Conservation (phyloP, 148 eudicot species). For the Amaranthus cruentus region DNA sequence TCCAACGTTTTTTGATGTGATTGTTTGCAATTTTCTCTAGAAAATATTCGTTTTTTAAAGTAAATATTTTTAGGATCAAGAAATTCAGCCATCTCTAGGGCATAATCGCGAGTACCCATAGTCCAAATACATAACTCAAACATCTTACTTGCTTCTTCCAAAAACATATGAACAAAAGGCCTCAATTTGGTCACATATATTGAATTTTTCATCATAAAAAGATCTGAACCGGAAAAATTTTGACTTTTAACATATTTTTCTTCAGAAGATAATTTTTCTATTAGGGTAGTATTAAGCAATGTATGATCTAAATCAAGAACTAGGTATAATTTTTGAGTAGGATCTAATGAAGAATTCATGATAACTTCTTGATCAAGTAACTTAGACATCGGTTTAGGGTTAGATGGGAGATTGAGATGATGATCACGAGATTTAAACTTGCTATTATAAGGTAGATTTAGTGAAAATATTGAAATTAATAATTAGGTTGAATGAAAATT, state of each 20-base stretch:
- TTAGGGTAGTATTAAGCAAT: conserved; percentile 65
- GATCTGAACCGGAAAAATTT: conserved; percentile 45
- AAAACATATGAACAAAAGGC: conserved; percentile 68
- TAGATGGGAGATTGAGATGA: too few species aligned
- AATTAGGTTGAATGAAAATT: too few species aligned
- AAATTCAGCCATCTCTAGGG: conserved; percentile 66
- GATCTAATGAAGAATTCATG: too few species aligned
- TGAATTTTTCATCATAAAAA: conserved; percentile 48
- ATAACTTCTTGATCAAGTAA: too few species aligned
- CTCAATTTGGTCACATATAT: conserved; percentile 78
- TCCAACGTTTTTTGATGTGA: conserved; percentile 73
- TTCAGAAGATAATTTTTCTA: conserved; percentile 44
- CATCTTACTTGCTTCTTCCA: conserved; percentile 60
- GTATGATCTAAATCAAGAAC: conserved; percentile 94
- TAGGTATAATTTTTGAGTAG: conserved; percentile 49
- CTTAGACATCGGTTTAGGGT: too few species aligned
- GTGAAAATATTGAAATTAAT: too few species aligned
- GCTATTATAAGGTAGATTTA: too few species aligned
- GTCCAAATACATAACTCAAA: conserved; percentile 91
- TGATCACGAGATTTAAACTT: too few species aligned
- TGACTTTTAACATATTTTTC: conserved; percentile 49
- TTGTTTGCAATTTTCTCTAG: conserved; percentile 56
- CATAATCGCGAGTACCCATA: conserved; percentile 74
- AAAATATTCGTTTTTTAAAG: conserved; percentile 58
- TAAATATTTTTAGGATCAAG: conserved; percentile 52